phyloP scores from a whole-genome alignment of 2,329 filamentous ascomycete species.

The Pezicula rhizophila region DNA sequence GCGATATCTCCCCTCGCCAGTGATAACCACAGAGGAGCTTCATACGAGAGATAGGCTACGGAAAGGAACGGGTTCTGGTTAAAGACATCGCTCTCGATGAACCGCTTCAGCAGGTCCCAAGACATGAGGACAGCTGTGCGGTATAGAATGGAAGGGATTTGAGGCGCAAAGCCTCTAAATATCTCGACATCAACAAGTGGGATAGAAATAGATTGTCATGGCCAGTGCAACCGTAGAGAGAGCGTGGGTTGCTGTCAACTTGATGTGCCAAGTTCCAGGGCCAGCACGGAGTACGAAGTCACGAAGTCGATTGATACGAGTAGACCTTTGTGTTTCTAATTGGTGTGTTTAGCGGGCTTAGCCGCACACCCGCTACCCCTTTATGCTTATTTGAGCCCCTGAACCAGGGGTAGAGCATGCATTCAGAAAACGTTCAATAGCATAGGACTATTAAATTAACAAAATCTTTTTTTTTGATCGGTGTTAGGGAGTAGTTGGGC shows the following conservation, averaged over 20 bases:
- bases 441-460: no score
- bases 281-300: no score
- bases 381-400: conserved; percentile 1
- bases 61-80: conserved; percentile 85
- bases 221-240: conserved; percentile 16
- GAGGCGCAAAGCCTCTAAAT: conserved; percentile 28
- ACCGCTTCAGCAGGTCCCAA: conserved; percentile 84
- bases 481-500: no score
- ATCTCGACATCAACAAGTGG: conserved; percentile 26
- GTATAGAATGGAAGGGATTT: conserved; percentile 9
- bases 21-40: conserved; percentile 8
- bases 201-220: conserved; percentile 13
- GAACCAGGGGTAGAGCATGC: no score
- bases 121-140: conserved; percentile 46
- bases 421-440: no score
- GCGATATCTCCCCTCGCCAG: background rate
- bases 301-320: background rate
- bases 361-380: background rate
- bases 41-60: conserved; percentile 79
- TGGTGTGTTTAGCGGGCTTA: background rate
- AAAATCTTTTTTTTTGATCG: no score
- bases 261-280: background rate
- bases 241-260: background rate
- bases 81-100: conserved; percentile 91
- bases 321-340: background rate